Evolutionary conservation across 225 moss, liverwort and hornwort species (phyloP), one percentile per base, ranked within the genome.

Genomic region (Straminergon stramineum): DNA sequence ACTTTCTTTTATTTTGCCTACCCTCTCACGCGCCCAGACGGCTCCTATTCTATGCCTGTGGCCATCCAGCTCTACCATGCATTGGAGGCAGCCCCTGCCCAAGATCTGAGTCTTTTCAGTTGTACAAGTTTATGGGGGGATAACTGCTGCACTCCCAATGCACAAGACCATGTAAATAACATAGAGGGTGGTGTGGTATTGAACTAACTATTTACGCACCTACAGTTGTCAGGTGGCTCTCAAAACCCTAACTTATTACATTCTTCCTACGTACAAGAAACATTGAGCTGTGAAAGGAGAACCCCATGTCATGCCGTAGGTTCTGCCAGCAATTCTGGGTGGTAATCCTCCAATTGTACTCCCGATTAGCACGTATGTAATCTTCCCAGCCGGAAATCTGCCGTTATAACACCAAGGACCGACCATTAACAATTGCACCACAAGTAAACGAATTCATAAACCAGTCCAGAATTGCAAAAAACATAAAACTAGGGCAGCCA

Each of bases 281-380:
- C 89, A 82, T 57, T 92, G 92, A 18, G 91, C 91, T 45, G 93
- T 93, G 85, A 91, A 90, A 83, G 93, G 93, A 43, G 93, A 88
- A 52, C 93, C 90, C 93, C 91, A 93, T 75, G 90, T 90, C 93
- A 93, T 91, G 79, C 90, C 93, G 17, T 27, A 37, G 12, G 90
- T 90, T 90, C 90, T 83, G 68, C 91, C 88, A 43, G 91, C 86
- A 83, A 91, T 91, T 84, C 68, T 90, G 84, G 93, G 93, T 27
- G 88, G 86, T 84, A 93, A 78, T 79, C 93, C 93, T 84, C 93
- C 93, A 66, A 90, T 70, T 57, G 93, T 93, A 62, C 93, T 75
- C 34, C 90, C 93, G 16, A 93, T 80, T 66, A 93, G 84, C 86
- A 87, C 86, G 75, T 91, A 32, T 10, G 91, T 80, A 67, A 86